Percentiles rank a stretch among this genome's conserved stretches.
These are phyloP conservation scores for Mallotus japonicus DNA, from an alignment of 441 rosid species.

Conservation along the genomic window DNA sequence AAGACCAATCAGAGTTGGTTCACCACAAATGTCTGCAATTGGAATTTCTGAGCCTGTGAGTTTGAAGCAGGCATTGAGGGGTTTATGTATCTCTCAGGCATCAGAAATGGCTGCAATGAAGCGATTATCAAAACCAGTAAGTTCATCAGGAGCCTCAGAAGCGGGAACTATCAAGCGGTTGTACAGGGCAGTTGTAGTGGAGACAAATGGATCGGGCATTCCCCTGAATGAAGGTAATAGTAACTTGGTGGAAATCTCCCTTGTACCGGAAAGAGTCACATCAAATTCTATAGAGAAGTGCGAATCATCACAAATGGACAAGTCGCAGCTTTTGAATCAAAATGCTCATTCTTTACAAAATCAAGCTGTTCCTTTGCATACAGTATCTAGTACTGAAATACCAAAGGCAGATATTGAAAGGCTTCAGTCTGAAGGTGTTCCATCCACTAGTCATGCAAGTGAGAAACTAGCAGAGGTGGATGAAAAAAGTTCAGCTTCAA, in stretches of 20 bases:
- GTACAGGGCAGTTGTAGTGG: conserved; percentile 63
- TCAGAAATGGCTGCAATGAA: conserved; percentile 88
- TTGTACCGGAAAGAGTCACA: conserved; percentile 47
- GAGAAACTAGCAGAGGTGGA: conserved; percentile 28
- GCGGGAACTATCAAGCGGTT: conserved; percentile 59
- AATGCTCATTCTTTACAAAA: conserved; percentile 28
- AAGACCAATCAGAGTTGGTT: conserved; percentile 63
- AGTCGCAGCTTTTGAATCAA: conserved; percentile 30
- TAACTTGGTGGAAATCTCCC: conserved; percentile 60
- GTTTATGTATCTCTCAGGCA: conserved; percentile 81
- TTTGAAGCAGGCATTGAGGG: conserved; percentile 86
- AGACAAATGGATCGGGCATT: conserved; percentile 49
- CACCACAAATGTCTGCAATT: conserved; percentile 57
- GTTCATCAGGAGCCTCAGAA: conserved; percentile 49
- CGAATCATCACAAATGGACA: conserved; percentile 30
- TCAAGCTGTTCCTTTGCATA: conserved; percentile 33
- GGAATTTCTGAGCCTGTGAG: conserved; percentile 70
- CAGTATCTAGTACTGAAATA: conserved; percentile 26
- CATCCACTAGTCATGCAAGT: conserved; percentile 19
- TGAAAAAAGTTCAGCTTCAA: conserved; percentile 26
- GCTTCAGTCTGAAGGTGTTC: conserved; percentile 29
- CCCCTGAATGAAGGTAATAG: conserved; percentile 42
- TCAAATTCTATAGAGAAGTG: conserved; percentile 29
- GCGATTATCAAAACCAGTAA: conserved; percentile 49
- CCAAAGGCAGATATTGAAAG: conserved; percentile 23